phyloP scores from a whole-genome alignment of 1,284 basidiomycete species.

The Ceratobasidium papillatum region DNA sequence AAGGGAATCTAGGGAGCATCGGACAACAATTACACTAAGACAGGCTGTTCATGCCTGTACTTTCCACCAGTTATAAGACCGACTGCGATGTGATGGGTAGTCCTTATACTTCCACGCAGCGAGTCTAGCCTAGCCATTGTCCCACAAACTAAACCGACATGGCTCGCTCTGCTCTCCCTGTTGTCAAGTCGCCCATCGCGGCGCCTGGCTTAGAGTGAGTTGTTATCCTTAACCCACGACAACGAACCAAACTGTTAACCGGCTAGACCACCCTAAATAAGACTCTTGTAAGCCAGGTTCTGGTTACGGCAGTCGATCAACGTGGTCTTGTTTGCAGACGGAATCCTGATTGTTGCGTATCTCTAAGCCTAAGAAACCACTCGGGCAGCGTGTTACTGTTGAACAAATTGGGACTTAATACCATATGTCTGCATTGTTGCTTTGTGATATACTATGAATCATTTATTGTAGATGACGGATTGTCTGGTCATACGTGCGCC shows the following conservation, averaged over 20 bases:
- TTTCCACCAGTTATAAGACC: no score
- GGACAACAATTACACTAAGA: no score
- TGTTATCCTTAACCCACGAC: neutral
- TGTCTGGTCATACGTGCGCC: neutral
- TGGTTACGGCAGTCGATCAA: slow-evolving; percentile 73
- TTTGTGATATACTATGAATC: neutral
- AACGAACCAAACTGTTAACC: slow-evolving; percentile 55
- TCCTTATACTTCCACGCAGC: no score
- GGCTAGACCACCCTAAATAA: no score
- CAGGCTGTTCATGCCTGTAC: no score
- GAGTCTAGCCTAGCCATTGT: no score
- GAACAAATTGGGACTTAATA: neutral
- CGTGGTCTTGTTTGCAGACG: slow-evolving; percentile 70
- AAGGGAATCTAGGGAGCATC: no score
- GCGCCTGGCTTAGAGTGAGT: neutral
- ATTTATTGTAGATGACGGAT: neutral
- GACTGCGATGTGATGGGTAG: no score
- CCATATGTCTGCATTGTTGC: neutral
- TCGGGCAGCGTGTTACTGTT: neutral
- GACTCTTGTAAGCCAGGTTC: no score
- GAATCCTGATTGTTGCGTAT: slow-evolving; percentile 62
- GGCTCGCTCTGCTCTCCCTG: neutral
- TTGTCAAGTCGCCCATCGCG: neutral
- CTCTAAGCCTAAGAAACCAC: neutral
- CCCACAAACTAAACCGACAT: no score